Percentiles rank a stretch among this genome's conserved stretches.
These are phyloP conservation scores for Setaria italica DNA, from an alignment of 202 grass and related monocot genomes.

Conservation along the genomic window DNA sequence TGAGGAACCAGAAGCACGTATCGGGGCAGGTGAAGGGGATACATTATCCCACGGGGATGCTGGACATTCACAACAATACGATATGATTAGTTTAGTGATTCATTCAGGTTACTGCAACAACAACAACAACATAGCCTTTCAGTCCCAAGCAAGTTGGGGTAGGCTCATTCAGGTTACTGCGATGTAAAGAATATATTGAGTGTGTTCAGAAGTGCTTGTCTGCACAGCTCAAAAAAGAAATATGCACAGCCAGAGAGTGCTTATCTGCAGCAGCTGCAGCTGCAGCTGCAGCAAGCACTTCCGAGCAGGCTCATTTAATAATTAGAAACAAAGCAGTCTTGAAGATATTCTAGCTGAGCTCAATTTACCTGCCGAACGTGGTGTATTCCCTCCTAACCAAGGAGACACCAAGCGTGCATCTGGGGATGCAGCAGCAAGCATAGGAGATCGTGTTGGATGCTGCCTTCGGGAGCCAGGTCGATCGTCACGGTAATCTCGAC, in stretches of 20 bases:
- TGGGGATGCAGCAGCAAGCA: constrained; percentile 89
- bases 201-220: too few species aligned
- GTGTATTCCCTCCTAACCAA: constrained; percentile 79
- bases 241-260: too few species aligned
- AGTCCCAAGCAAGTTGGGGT: too few species aligned
- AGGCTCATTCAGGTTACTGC: not conserved
- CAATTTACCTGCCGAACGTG: constrained; percentile 61
- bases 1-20: constrained; percentile 78
- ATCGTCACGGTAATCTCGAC: constrained; percentile 60
- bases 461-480: constrained; percentile 62
- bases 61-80: constrained; percentile 50
- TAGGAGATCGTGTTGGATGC: constrained; percentile 71
- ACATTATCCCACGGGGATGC: constrained; percentile 84
- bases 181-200: constrained; percentile 6
- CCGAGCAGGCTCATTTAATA: too few species aligned
- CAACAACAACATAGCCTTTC: too few species aligned
- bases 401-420: constrained; percentile 95
- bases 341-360: constrained; percentile 12
- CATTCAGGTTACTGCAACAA: not conserved
- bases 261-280: too few species aligned
- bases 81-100: constrained; percentile 25
- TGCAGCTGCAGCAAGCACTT: too few species aligned
- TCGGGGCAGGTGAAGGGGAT: constrained; percentile 83
- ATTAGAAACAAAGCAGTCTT: constrained; percentile 17
- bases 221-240: too few species aligned